Conservation (phyloP, 306 rosid species). For the Pachyrhizus erosus region DNA sequence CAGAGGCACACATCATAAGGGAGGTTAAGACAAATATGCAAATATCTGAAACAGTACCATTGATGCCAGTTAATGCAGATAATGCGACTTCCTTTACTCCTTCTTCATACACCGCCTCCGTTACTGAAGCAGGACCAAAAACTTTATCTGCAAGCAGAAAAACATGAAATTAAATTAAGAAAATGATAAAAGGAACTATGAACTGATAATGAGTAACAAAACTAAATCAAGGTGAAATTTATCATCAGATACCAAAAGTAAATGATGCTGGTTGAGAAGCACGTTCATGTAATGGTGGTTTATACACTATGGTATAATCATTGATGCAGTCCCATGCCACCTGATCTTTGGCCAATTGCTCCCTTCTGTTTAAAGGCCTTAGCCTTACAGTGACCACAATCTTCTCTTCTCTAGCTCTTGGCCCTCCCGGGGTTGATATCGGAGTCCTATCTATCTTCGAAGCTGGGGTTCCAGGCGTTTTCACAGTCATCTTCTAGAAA, state of each 20-base stretch:
- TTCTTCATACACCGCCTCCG: conserved; percentile 91
- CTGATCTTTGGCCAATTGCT: conserved; percentile 88
- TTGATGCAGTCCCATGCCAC: conserved; percentile 97
- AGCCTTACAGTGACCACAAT: conserved; percentile 94
- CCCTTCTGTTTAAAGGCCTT: conserved; percentile 88
- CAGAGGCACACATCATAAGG: neutral
- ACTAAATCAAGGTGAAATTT: neutral
- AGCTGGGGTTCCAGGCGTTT: conserved; percentile 93
- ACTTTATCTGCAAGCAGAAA: conserved; percentile 78
- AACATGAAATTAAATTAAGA: neutral
- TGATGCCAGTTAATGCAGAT: conserved; percentile 94
- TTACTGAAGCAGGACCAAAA: conserved; percentile 72
- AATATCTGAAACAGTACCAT: conserved; percentile 60
- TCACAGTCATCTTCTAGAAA: conserved; percentile 69
- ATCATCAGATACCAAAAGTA: conserved; percentile 76
- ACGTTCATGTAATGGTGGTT: conserved; percentile 76
- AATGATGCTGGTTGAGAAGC: conserved; percentile 70
- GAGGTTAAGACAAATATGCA: neutral
- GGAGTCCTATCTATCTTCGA: conserved; percentile 90
- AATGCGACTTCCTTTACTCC: conserved; percentile 95
- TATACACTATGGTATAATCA: conserved; percentile 72
- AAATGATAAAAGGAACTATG: neutral
- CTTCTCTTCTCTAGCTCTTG: conserved; percentile 81
- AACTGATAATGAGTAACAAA: neutral
- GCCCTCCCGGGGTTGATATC: conserved; percentile 85